These are phyloP conservation scores for Ceratocystis eucalypticola DNA, from an alignment of 2,329 filamentous ascomycete species.

Conservation along the genomic window DNA sequence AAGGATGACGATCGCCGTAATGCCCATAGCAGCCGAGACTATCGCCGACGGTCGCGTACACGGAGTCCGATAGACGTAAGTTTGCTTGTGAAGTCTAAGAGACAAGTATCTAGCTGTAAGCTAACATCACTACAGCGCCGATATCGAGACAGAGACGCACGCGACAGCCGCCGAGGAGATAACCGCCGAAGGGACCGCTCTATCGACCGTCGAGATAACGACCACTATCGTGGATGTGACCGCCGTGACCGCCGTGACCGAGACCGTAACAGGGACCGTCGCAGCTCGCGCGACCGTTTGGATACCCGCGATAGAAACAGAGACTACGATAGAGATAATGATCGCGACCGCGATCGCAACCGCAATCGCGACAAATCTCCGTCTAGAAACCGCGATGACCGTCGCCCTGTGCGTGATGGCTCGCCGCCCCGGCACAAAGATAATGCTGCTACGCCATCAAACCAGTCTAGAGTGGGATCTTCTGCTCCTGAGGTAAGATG, in stretches of 20 bases:
- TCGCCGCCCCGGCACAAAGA: conserved; percentile 33
- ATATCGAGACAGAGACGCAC: conserved; percentile 41
- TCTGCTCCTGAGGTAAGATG: conserved; percentile 32
- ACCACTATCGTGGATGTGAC: conserved; percentile 46
- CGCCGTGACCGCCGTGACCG: conserved; percentile 33
- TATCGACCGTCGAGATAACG: conserved; percentile 52
- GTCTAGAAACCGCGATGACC: conserved; percentile 22
- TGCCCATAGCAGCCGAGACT: conserved; percentile 32
- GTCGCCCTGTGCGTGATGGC: conserved; percentile 47
- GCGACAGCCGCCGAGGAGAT: conserved; percentile 38
- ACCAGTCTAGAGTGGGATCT: conserved; percentile 27
- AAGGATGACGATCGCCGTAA: conserved; percentile 45
- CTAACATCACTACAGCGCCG: conserved; percentile 42
- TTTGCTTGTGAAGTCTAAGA: neutral
- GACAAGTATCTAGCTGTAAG: conserved; percentile 22
- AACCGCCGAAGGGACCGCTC: conserved; percentile 59
- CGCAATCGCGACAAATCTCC: conserved; percentile 31
- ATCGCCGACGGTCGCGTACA: conserved; percentile 45
- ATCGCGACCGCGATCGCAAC: conserved; percentile 48
- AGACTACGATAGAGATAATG: conserved; percentile 48
- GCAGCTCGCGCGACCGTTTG: conserved; percentile 49
- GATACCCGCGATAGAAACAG: conserved; percentile 43
- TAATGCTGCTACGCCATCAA: conserved; percentile 27
- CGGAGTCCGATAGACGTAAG: conserved; percentile 50
- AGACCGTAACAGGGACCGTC: conserved; percentile 41